Evolutionary conservation across 1,284 basidiomycete genomes (phyloP).

Genomic region (Moniliella sp.): DNA sequence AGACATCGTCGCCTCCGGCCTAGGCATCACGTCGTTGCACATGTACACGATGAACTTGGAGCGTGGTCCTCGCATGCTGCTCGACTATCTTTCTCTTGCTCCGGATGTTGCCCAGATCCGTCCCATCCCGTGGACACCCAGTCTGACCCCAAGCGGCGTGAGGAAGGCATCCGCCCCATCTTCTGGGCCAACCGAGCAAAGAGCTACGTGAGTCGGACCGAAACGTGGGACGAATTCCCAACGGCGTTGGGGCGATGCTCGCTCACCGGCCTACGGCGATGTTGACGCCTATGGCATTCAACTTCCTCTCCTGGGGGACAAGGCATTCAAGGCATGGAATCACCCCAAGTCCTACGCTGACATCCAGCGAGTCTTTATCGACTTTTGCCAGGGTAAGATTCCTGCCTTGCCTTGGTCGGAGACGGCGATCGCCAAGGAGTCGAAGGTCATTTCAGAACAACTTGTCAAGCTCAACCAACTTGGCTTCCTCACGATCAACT

Average conservation of each 20-base stretch:
- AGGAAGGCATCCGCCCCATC: slow-evolving; percentile 31
- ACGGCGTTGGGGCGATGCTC: slow-evolving; percentile 91
- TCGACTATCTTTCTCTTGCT: slow-evolving; percentile 25
- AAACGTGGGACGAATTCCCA: slow-evolving; percentile 84
- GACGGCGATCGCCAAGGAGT: slow-evolving; percentile 62
- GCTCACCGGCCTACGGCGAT: slow-evolving; percentile 90
- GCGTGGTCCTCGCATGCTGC: slow-evolving; percentile 28
- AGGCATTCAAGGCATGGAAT: slow-evolving; percentile 38
- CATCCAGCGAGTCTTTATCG: slow-evolving; percentile 32
- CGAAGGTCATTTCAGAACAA: slow-evolving; percentile 54
- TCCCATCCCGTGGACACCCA: slow-evolving; percentile 29
- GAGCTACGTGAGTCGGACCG: slow-evolving; percentile 31
- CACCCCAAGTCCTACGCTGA: slow-evolving; percentile 12
- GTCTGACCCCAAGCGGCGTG: slow-evolving; percentile 27
- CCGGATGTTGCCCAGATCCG: slow-evolving; percentile 25
- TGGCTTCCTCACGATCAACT: slow-evolving; percentile 90
- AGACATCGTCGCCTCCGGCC: slow-evolving; percentile 15
- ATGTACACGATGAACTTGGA: slow-evolving; percentile 34
- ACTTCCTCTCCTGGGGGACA: slow-evolving; percentile 49
- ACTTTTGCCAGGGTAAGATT: slow-evolving; percentile 33
- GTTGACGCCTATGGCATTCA: slow-evolving; percentile 63
- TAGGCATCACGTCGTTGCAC: slow-evolving; percentile 27
- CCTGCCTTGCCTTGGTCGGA: slow-evolving; percentile 80
- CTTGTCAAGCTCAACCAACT: slow-evolving; percentile 65
- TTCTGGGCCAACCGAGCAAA: slow-evolving; percentile 32